Conservation (phyloP, 441 rosid genomes). For the Pelargonium exstipulatum region DNA sequence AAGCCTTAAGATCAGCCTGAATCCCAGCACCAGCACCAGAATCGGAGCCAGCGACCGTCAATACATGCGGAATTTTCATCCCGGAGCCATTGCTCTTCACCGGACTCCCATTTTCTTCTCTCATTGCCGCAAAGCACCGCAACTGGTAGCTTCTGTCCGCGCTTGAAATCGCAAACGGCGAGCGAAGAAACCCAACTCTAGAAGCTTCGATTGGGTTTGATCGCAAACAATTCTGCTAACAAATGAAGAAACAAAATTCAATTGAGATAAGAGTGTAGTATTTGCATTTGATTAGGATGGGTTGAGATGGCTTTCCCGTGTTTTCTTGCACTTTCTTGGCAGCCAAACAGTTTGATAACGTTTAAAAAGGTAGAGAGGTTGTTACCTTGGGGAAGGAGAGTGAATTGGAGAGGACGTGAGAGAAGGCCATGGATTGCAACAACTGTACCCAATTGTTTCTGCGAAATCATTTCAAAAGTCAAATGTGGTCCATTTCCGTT, state of each 20-base stretch:
- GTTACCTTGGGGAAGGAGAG: constrained; percentile 9
- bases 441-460: too few species aligned
- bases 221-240: constrained; percentile 10
- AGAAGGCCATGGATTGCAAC: constrained; percentile 12
- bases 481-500: too few species aligned
- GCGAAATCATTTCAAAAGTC: too few species aligned
- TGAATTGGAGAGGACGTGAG: neutral
- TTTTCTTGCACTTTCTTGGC: neutral
- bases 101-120: constrained; percentile 19
- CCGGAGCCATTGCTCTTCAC: constrained; percentile 13
- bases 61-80: constrained; percentile 56
- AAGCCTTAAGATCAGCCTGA: constrained; percentile 89
- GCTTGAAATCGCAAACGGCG: constrained; percentile 12
- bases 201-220: constrained; percentile 8
- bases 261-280: neutral
- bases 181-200: neutral
- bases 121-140: constrained; percentile 22
- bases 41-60: constrained; percentile 89
- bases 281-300: neutral
- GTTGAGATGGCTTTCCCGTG: neutral
- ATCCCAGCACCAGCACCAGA: constrained; percentile 93
- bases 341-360: neutral
- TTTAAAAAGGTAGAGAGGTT: neutral
- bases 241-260: neutral
- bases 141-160: neutral